phyloP scores from a whole-genome alignment of 1,139 yeast genomes.

The Debaryomyces robertsiae region DNA sequence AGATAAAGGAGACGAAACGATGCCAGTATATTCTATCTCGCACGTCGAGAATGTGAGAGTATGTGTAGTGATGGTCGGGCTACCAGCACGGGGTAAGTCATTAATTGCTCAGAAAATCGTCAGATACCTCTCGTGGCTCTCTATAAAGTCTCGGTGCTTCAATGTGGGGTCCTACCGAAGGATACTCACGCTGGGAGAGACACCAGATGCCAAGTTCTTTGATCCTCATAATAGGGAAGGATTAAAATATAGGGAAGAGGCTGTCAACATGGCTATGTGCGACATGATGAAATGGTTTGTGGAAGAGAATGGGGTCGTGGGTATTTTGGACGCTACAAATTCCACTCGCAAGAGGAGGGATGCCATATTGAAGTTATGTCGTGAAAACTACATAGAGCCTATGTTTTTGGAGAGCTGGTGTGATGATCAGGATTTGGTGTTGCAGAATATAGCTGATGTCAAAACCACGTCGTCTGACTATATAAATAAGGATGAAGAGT shows the following conservation, averaged over 20 bases:
- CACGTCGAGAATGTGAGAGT: conserved; percentile 71
- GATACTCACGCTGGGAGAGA: conserved; percentile 37
- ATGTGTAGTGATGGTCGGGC: conserved; percentile 76
- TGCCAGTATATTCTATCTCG: conserved; percentile 77
- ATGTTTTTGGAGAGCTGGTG: conserved; percentile 93
- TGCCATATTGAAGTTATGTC: conserved; percentile 63
- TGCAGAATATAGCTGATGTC: conserved; percentile 81
- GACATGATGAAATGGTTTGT: conserved; percentile 90
- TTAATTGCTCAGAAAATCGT: conserved; percentile 82
- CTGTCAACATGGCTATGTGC: conserved; percentile 70
- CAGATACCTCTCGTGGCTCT: conserved; percentile 88
- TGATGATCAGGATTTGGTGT: conserved; percentile 75
- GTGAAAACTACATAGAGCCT: conserved; percentile 74
- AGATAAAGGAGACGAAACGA: too few species aligned
- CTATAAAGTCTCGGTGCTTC: conserved; percentile 83
- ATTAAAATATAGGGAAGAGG: conserved; percentile 60
- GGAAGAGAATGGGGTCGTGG: conserved; percentile 82
- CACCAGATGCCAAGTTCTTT: conserved; percentile 69
- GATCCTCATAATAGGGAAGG: conserved; percentile 69
- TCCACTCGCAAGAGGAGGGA: conserved; percentile 71
- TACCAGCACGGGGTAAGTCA: conserved; percentile 77
- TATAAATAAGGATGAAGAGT: conserved; percentile 66
- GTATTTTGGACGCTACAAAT: conserved; percentile 86
- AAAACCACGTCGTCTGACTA: conserved; percentile 89
- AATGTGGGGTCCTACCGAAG: conserved; percentile 88